Conservation (phyloP, 495 filamentous ascomycete species). For the Penicillium verhagenii region DNA sequence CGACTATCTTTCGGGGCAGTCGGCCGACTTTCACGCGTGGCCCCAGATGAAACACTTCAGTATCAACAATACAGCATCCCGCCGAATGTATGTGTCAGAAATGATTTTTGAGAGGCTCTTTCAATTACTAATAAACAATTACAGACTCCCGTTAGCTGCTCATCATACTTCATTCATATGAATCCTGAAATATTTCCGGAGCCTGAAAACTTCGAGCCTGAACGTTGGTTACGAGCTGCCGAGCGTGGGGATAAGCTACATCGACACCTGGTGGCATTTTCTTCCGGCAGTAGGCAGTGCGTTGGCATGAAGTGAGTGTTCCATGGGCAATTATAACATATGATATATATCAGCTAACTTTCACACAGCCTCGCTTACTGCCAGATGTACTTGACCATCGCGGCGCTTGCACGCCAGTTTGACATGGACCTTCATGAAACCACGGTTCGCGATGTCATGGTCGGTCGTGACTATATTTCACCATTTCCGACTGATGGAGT, state of each 20-base stretch:
- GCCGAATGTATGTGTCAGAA: slow-evolving; percentile 5
- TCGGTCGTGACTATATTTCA: neutral
- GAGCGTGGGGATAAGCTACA: neutral
- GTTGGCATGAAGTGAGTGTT: neutral
- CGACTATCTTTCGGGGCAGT: neutral
- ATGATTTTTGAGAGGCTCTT: no score
- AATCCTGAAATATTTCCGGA: neutral
- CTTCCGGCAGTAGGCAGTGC: neutral
- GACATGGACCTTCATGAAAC: slow-evolving; percentile 1
- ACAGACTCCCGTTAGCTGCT: slow-evolving; percentile 1
- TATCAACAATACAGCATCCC: slow-evolving; percentile 2
- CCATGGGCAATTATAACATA: neutral
- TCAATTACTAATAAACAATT: neutral
- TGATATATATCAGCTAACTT: neutral
- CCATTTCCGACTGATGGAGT: no score
- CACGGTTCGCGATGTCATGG: neutral
- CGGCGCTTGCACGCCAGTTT: neutral
- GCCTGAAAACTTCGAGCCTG: neutral
- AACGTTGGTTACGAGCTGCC: neutral
- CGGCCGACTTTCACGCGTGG: neutral
- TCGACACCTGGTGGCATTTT: neutral
- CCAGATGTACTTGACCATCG: neutral
- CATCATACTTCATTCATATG: neutral
- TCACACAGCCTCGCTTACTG: neutral
- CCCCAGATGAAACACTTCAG: slow-evolving; percentile 1